Evolutionary conservation across 2,329 filamentous ascomycete species (phyloP).

Genomic region (Dryadomyces sulphureus): DNA sequence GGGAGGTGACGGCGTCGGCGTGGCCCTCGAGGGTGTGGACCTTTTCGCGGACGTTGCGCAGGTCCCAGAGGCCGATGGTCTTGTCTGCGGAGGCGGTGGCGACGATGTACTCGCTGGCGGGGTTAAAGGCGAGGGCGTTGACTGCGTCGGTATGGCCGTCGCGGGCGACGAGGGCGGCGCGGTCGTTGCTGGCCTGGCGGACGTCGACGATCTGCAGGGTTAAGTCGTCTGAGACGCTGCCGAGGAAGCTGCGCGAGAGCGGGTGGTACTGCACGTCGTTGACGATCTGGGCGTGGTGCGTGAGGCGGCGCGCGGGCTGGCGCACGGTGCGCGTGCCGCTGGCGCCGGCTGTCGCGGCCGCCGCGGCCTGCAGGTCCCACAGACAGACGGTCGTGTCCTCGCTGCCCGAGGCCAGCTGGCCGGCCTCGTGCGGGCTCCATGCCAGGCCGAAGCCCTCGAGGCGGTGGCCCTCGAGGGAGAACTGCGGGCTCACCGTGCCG

Average conservation of each 20-base stretch:
- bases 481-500: slow-evolving; percentile 62
- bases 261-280: slow-evolving; percentile 97
- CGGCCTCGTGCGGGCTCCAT: slow-evolving; percentile 77
- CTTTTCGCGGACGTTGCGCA: slow-evolving; percentile 80
- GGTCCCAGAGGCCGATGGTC: slow-evolving; percentile 87
- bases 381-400: slow-evolving; percentile 84
- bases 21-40: slow-evolving; percentile 84
- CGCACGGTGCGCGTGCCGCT: slow-evolving; percentile 55
- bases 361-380: slow-evolving; percentile 73
- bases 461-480: slow-evolving; percentile 72
- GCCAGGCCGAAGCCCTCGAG: slow-evolving; percentile 83
- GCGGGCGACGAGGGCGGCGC: slow-evolving; percentile 52
- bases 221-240: slow-evolving; percentile 87
- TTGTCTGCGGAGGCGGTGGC: slow-evolving; percentile 93
- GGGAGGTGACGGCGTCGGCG: slow-evolving; percentile 74
- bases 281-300: slow-evolving; percentile 77
- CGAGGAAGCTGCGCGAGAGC: slow-evolving; percentile 69
- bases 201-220: slow-evolving; percentile 85
- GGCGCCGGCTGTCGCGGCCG: background rate
- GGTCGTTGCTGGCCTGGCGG: slow-evolving; percentile 50
- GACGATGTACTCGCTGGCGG: slow-evolving; percentile 73
- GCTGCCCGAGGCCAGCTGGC: slow-evolving; percentile 76
- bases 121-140: slow-evolving; percentile 92
- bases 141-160: slow-evolving; percentile 82
- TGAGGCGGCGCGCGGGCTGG: slow-evolving; percentile 60